Percentiles rank a stretch among this genome's conserved stretches.
These are phyloP conservation scores for Davidsoniella eucalypti DNA, from an alignment of 2,329 filamentous ascomycete species.

Conservation along the genomic window DNA sequence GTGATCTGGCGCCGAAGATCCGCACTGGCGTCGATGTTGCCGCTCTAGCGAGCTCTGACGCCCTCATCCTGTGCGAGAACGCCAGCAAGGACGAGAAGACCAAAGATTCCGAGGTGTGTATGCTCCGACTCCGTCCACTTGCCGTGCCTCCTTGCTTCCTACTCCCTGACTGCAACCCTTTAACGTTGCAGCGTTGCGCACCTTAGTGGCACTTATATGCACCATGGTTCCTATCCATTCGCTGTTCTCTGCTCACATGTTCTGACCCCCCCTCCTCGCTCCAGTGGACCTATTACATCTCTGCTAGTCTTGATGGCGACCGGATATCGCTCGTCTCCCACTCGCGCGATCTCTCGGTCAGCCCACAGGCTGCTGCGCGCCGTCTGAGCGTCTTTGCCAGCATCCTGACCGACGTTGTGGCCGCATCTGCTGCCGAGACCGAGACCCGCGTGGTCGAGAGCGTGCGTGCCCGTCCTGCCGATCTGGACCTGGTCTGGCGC, in stretches of 20 bases:
- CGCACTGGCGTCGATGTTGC: not conserved
- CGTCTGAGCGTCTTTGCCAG: conserved; percentile 15
- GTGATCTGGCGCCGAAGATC: not conserved
- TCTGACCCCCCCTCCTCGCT: not conserved
- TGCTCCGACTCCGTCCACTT: not conserved
- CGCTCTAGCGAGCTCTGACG: not conserved
- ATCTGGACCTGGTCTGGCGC: conserved; percentile 28
- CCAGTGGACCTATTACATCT: conserved; percentile 16
- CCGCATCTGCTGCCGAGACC: not conserved
- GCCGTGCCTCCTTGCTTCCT: too few species aligned
- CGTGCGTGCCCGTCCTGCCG: conserved; percentile 15
- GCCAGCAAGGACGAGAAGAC: conserved; percentile 4
- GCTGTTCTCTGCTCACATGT: not conserved
- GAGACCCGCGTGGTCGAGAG: conserved; percentile 4
- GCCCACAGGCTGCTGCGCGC: conserved; percentile 12
- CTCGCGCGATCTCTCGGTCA: conserved; percentile 14
- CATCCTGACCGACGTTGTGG: conserved; percentile 14
- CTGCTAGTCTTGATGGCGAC: conserved; percentile 11
- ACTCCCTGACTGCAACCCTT: too few species aligned
- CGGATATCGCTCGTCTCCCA: conserved; percentile 14
- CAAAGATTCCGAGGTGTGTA: conserved; percentile 9
- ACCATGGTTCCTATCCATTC: too few species aligned
- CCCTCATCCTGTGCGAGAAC: conserved; percentile 9
- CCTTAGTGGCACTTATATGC: too few species aligned
- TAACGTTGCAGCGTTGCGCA: too few species aligned